Conservation (phyloP, 2,329 filamentous ascomycete genomes). For the Fusarium nodosum region DNA sequence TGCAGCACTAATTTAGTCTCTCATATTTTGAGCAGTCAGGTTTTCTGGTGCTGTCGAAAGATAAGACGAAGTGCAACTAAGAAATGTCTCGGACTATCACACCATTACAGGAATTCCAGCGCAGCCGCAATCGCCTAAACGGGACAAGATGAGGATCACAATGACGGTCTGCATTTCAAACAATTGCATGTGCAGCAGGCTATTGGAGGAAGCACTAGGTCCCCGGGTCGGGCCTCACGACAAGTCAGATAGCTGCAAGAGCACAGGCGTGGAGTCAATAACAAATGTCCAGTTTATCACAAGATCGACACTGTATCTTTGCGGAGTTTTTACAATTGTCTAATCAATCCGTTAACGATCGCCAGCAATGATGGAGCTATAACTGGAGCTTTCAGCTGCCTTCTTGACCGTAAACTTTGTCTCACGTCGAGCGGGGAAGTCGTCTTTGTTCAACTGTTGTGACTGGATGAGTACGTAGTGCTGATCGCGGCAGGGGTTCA, state of each 20-base stretch:
- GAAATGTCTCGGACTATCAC: background rate
- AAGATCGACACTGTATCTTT: constrained; percentile 3
- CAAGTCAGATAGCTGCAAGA: background rate
- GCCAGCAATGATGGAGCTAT: background rate
- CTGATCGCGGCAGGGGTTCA: background rate
- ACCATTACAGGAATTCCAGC: background rate
- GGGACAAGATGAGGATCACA: background rate
- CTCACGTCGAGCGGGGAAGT: constrained; percentile 1
- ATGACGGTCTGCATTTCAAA: background rate
- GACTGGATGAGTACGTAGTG: background rate
- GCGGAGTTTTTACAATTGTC: background rate
- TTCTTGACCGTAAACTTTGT: constrained; percentile 4
- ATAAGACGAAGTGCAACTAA: background rate
- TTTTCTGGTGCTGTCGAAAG: background rate
- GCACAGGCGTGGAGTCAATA: background rate
- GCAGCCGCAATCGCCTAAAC: background rate
- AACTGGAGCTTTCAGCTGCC: background rate
- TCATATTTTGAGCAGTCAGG: accelerated
- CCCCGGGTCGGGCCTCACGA: background rate
- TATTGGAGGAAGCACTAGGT: background rate
- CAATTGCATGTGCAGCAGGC: background rate
- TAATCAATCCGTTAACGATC: background rate
- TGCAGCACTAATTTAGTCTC: background rate
- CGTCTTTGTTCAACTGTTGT: background rate
- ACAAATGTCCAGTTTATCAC: background rate